Evolutionary conservation across 805 yeast genomes (phyloP).

Genomic region (Monosporozyma yasuniensis): DNA sequence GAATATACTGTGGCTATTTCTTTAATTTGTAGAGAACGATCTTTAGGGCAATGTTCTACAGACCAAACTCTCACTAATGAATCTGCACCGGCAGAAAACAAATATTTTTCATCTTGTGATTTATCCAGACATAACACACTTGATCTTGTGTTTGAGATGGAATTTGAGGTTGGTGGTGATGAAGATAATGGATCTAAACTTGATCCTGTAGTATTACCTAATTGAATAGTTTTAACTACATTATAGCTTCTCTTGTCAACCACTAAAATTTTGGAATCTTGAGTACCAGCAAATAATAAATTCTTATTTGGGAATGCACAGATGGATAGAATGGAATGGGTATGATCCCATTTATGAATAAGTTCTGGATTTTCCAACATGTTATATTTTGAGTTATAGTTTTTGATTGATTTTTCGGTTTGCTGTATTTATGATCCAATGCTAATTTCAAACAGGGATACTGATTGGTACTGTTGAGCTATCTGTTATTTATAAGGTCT

Average conservation of each 20-base stretch:
- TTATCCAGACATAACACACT: constrained; percentile 58
- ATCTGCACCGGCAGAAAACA: constrained; percentile 85
- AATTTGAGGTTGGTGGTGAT: neutral
- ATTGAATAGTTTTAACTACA: constrained; percentile 33
- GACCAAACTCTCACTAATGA: constrained; percentile 85
- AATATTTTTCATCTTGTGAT: constrained; percentile 42
- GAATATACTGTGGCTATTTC: constrained; percentile 73
- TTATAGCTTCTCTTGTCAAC: constrained; percentile 61
- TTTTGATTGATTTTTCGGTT: too few relatives aligned
- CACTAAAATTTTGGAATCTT: constrained; percentile 68
- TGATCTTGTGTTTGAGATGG: constrained; percentile 25
- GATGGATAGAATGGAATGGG: constrained; percentile 64
- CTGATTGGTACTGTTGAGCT: too few relatives aligned
- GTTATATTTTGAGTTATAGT: neutral
- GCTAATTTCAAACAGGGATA: neutral
- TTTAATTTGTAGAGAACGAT: constrained; percentile 18
- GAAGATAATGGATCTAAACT: neutral
- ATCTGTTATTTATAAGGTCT: too few relatives aligned
- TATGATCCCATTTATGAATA: constrained; percentile 70
- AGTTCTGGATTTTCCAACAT: constrained; percentile 17
- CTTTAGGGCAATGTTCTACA: constrained; percentile 29
- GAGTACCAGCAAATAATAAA: constrained; percentile 81
- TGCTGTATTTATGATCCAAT: neutral
- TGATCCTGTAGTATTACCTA: constrained; percentile 35
- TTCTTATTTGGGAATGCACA: constrained; percentile 50